phyloP scores from a whole-genome alignment of 345 rosid species.

The Hibiscus tridactylites region DNA sequence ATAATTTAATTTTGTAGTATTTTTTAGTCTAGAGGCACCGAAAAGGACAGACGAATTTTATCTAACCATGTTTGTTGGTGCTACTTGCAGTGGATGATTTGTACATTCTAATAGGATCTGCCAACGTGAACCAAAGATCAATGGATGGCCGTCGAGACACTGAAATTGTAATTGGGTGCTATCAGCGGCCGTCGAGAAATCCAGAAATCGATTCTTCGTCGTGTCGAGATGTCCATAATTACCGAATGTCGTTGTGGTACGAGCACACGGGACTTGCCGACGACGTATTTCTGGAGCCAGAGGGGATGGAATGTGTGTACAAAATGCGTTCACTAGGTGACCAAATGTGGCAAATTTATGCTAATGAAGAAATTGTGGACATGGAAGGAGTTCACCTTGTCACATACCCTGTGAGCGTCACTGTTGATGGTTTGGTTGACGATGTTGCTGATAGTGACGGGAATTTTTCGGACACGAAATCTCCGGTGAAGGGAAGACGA shows the following conservation, averaged over 20 bases:
- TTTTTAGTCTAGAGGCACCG: too few species aligned
- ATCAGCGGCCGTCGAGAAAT: slow-evolving; percentile 24
- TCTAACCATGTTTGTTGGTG: neutral
- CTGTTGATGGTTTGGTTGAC: slow-evolving; percentile 42
- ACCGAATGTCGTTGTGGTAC: slow-evolving; percentile 63
- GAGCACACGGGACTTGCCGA: slow-evolving; percentile 55
- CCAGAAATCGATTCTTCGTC: neutral
- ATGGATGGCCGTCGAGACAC: slow-evolving; percentile 91
- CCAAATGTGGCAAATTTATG: slow-evolving; percentile 63
- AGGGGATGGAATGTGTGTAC: slow-evolving; percentile 49
- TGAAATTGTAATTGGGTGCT: slow-evolving; percentile 77
- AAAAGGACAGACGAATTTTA: too few species aligned
- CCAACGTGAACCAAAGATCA: slow-evolving; percentile 81
- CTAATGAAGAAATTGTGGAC: slow-evolving; percentile 53
- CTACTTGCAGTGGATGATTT: slow-evolving; percentile 54
- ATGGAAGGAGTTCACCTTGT: slow-evolving; percentile 74
- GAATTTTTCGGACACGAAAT: slow-evolving; percentile 69
- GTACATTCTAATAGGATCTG: slow-evolving; percentile 68
- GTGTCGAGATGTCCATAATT: slow-evolving; percentile 30
- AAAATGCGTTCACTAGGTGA: slow-evolving; percentile 45
- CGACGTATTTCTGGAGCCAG: slow-evolving; percentile 36
- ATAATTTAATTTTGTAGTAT: too few species aligned
- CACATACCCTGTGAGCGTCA: slow-evolving; percentile 50
- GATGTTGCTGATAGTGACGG: slow-evolving; percentile 35
- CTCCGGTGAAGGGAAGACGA: slow-evolving; percentile 62